phyloP scores from a whole-genome alignment of 768 basidiomycete genomes.

The Steccherinum ochraceum region DNA sequence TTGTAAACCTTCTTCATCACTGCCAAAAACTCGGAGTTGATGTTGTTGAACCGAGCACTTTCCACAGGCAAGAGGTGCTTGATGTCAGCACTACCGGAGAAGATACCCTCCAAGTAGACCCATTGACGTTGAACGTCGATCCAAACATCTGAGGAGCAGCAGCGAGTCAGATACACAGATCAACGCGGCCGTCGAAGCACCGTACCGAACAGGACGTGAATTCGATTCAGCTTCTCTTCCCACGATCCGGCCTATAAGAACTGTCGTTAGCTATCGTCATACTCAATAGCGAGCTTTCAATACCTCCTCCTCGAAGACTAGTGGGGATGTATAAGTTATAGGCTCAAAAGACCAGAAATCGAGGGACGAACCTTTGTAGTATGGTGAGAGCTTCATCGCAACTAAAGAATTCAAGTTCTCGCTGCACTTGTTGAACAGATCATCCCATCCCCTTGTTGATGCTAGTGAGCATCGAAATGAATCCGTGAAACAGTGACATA shows the following conservation, averaged over 20 bases:
- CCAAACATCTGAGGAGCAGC: slow-evolving; percentile 73
- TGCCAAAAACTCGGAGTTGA: slow-evolving; percentile 94
- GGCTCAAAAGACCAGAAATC: slow-evolving; percentile 4
- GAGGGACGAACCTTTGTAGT: slow-evolving; percentile 75
- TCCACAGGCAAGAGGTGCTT: slow-evolving; percentile 98
- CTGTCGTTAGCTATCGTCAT: background rate
- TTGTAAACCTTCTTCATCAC: slow-evolving; percentile 99
- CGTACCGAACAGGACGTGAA: slow-evolving; percentile 92
- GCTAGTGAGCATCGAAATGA: background rate
- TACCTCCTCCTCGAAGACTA: slow-evolving; percentile 89
- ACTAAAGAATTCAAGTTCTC: slow-evolving; percentile 94
- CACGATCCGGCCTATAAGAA: slow-evolving; percentile 69
- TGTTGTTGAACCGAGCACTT: slow-evolving; percentile 95
- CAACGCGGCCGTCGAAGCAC: background rate
- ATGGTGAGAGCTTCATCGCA: slow-evolving; percentile 97
- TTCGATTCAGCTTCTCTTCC: slow-evolving; percentile 95
- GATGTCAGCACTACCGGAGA: slow-evolving; percentile 99
- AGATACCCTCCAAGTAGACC: slow-evolving; percentile 99
- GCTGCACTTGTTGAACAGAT: slow-evolving; percentile 92
- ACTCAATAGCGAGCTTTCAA: background rate
- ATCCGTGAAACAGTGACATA: slow-evolving; percentile 27
- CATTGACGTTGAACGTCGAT: slow-evolving; percentile 99
- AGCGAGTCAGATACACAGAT: too few species aligned
- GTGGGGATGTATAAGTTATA: slow-evolving; percentile 6
- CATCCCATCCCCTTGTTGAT: slow-evolving; percentile 81